Conservation (phyloP, 2,329 filamentous ascomycete species). For the Didymella pinodella region DNA sequence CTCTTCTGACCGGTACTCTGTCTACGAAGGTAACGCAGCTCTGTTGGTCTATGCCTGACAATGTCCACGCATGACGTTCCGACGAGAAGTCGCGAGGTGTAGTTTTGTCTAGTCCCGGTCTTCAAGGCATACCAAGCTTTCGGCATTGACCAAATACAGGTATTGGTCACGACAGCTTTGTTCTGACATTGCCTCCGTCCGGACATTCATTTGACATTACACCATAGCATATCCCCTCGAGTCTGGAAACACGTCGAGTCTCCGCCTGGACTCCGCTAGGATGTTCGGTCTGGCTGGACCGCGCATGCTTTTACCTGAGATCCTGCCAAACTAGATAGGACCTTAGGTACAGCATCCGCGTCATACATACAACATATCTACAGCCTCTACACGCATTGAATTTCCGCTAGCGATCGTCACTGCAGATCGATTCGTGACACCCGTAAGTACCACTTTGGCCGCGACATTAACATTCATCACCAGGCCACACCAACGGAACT, state of each 20-base stretch:
- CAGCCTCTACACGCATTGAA: neutral
- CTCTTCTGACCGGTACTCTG: neutral
- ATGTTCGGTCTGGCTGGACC: neutral
- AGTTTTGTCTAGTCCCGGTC: neutral
- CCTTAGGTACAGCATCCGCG: no score
- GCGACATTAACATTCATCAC: no score
- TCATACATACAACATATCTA: neutral
- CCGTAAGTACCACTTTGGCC: neutral
- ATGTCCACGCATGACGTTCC: no score
- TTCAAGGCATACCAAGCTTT: neutral
- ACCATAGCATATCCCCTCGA: neutral
- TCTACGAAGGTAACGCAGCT: neutral
- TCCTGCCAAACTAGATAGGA: neutral
- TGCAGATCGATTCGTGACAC: neutral
- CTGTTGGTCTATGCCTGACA: neutral
- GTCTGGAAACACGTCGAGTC: neutral
- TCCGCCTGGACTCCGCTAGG: neutral
- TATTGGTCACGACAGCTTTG: neutral
- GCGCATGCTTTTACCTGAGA: neutral
- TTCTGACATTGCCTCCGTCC: neutral
- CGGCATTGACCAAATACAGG: neutral
- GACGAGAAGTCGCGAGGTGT: neutral
- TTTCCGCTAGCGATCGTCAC: neutral
- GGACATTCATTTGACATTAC: neutral
- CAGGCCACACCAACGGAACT: no score